Evolutionary conservation across 129 eudicot genomes (phyloP).

Genomic region (Flaveria brownii): DNA sequence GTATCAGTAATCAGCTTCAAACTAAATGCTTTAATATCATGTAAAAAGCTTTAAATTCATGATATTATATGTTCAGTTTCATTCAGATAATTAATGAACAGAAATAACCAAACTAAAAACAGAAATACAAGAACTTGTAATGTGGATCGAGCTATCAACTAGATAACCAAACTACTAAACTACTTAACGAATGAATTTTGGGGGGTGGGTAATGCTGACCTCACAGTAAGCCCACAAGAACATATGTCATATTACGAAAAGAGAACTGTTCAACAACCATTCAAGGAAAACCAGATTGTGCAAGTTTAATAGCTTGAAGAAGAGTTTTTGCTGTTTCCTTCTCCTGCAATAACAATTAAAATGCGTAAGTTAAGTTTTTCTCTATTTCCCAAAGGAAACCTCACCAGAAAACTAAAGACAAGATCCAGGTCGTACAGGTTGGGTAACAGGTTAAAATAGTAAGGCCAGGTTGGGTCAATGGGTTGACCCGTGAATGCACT

Average conservation of each 20-base stretch:
- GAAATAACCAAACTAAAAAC: not conserved
- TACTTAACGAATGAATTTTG: not conserved
- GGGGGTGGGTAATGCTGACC: not conserved
- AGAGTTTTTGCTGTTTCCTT: conserved; percentile 81
- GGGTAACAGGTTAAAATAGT: not conserved
- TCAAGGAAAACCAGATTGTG: conserved; percentile 44
- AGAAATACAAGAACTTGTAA: conserved; percentile 14
- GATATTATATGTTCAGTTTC: not conserved
- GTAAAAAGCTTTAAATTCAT: not conserved
- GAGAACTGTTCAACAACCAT: conserved; percentile 17
- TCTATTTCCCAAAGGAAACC: not conserved
- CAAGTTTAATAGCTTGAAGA: conserved; percentile 66
- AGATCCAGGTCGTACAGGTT: not conserved
- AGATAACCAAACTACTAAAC: not conserved
- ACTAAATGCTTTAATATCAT: not conserved
- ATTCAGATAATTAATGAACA: not conserved
- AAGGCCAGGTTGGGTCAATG: not conserved
- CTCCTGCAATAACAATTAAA: conserved; percentile 55
- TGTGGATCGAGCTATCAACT: conserved; percentile 6
- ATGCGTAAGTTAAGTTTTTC: not conserved
- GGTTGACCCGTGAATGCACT: not conserved
- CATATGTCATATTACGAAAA: not conserved
- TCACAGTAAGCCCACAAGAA: not conserved
- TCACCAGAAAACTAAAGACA: not conserved
- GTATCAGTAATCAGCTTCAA: not conserved